A percentile compares a stretch with the other conserved stretches of the same genome.
Conservation (phyloP, 192 early-diverging fungal genomes). For the Coemansia sp. region DNA sequence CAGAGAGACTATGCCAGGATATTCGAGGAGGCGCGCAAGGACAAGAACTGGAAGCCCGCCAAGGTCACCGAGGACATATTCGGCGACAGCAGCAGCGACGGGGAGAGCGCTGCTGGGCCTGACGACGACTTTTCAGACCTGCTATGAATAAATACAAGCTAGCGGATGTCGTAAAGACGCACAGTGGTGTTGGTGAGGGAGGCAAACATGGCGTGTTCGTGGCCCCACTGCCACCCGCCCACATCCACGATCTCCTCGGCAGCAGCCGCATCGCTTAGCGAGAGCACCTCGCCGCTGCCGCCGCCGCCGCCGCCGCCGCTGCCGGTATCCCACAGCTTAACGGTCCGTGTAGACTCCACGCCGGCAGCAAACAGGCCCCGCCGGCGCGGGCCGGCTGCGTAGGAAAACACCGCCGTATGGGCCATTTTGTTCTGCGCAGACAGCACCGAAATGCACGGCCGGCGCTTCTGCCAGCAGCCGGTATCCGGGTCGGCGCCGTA, state of each 20-base stretch:
- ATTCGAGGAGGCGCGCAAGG: constrained; percentile 47
- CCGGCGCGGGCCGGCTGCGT: neutral
- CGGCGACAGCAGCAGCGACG: constrained; percentile 18
- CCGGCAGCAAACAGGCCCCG: constrained; percentile 36
- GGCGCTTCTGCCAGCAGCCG: constrained; percentile 6
- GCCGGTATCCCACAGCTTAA: constrained; percentile 19
- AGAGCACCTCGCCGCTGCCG: no score
- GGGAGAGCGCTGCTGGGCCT: constrained; percentile 4
- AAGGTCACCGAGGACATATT: constrained; percentile 27
- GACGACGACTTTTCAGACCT: constrained; percentile 19
- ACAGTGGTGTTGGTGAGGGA: constrained; percentile 29
- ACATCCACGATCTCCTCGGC: constrained; percentile 35
- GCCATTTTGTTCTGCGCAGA: constrained; percentile 36
- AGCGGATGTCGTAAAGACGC: constrained; percentile 41
- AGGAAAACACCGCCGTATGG: constrained; percentile 32
- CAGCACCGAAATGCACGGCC: constrained; percentile 5
- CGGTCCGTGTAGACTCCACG: constrained; percentile 21
- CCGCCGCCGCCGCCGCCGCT: neutral
- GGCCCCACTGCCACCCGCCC: constrained; percentile 28
- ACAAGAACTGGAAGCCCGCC: constrained; percentile 4
- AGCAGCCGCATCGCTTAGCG: constrained; percentile 7
- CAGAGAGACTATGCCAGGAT: constrained; percentile 39
- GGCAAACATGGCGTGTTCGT: constrained; percentile 10
- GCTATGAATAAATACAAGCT: constrained; percentile 2
- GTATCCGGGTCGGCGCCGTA: constrained; percentile 5